phyloP scores from a whole-genome alignment of 2,329 filamentous ascomycete species.

The Curvularia sp. region DNA sequence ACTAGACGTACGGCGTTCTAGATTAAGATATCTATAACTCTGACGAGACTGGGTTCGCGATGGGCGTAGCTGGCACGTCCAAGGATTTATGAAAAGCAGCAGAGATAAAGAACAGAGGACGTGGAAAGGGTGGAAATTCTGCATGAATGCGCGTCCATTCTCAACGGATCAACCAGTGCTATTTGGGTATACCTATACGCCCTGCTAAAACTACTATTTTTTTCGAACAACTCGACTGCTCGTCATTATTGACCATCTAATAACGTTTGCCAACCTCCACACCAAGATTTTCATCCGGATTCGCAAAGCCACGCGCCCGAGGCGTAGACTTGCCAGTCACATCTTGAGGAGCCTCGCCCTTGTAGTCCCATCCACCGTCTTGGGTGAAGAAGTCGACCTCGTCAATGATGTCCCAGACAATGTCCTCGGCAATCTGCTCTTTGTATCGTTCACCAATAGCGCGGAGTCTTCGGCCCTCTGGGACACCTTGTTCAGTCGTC shows the following conservation, averaged over 20 bases:
- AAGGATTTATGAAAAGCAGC: not conserved
- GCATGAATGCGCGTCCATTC: not conserved
- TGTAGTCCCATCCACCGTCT: constrained; percentile 61
- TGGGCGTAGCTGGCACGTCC: too few species aligned
- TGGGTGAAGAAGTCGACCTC: constrained; percentile 90
- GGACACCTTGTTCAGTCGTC: constrained; percentile 22
- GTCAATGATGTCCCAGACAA: constrained; percentile 91
- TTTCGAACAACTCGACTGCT: not conserved
- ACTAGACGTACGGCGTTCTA: too few species aligned
- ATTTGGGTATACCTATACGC: constrained; percentile 21
- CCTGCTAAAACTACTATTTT: constrained; percentile 11
- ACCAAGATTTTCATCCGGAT: constrained; percentile 48
- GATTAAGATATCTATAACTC: too few species aligned
- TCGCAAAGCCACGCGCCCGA: constrained; percentile 47
- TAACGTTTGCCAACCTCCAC: constrained; percentile 48
- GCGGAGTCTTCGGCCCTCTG: constrained; percentile 53
- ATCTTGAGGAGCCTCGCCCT: constrained; percentile 44
- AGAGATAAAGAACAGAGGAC: not conserved
- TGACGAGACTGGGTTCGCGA: too few species aligned
- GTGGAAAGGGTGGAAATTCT: not conserved
- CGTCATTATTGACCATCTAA: constrained; percentile 13
- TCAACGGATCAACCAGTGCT: not conserved
- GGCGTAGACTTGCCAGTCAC: constrained; percentile 47
- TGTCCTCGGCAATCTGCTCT: constrained; percentile 93
- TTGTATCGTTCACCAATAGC: constrained; percentile 80